Evolutionary conservation across 257 asterid genomes (phyloP), one percentile per base, ranked within the genome.

Genomic region (Dorcoceras hygrometricum): DNA sequence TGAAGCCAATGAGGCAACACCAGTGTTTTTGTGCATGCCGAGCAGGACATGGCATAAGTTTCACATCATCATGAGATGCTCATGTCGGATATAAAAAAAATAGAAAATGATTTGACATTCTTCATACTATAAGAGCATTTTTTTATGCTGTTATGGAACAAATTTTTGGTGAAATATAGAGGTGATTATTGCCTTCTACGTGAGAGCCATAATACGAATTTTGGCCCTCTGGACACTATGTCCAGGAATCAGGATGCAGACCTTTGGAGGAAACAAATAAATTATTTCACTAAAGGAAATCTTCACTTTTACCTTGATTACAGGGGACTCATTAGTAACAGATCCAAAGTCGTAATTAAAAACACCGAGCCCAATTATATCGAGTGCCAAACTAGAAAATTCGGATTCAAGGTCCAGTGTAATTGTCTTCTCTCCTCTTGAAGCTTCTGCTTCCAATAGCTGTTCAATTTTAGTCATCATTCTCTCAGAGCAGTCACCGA

Each of bases 341-440:
- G 97, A 93, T 71, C 99, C 99, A 57, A 93, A 93, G 80, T 93
- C 96, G 68, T 78, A 93, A 73, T 93, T 90, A 77, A 93, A 93
- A 73, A 90, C 95, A 62, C 96, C 96, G 69, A 90, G 85, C 31
- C 99, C 99, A 60, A 93, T 90, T 55, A 93, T 93, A 86, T 93
- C 99, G 7, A 93, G 87, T 3, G 99, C 99, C 82, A 93, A 78
- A 78, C 73, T 90, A 73, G 99, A 93, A 77, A 93, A 93, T 70
- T 90, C 99, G 67, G 95, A 89, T 80, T 93, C 99, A 5, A 93
- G 87, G 65, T 93, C 99, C 87, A 93, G 63, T 77, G 83, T 95
- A 57, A 85, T 75, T 66, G 71, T 72, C 55, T 78, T 78, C 76
- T 34, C 76, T 60, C 89, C 94, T 73, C 65, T 67, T 8, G 83